Base-by-base conservation (phyloP, 2,329 filamentous ascomycete species). In the Teratosphaeria viscida region DNA sequence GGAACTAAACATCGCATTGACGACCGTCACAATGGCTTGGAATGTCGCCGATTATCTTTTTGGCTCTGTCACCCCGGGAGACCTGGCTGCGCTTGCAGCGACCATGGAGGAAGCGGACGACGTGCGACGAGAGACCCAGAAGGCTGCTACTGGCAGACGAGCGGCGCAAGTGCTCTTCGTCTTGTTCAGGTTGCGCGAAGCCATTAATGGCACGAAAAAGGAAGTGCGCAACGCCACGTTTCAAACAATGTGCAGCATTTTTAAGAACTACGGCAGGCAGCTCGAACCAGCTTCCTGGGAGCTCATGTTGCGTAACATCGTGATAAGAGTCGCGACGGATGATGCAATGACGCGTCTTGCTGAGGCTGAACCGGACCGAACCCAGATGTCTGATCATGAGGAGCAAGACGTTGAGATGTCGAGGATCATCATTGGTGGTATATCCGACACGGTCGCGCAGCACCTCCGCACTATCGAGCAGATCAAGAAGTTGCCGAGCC, bases 11-110 rank as follows among this genome's bases (percentile, higher is more conserved):
- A 95, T 97, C 68, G 92, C 92, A 0, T 79, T 99, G 29, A 97
- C 94, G 84, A 94, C 92, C 1, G 89, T 96, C 8, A 96, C 92
- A 0, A 94, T 95, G 70, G 95, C 96, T 72, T 96, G 92, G 90
- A 92, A 92, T 58, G 82, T 96, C 7, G 96, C 92, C 0, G 92
- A 96, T 72, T 94, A 92, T 64, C 79, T 97, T 23, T 81, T 83
- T 59, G 74, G 75, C 7, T 76, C 78, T 43, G 77, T 77, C 55
- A 75, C 78, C 26, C 67, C 71, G 4, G 68, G 72, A 2, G 67
- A 67, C 26, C 65, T 79, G 1, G 70, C 71, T 8, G 63, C 63
- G 2, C 62, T 70, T 29, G 61, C 67, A 11, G 26, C 53, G 10
- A 32, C 60, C 19, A 56, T 65, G 5, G 57, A 64, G 37, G 65